phyloP scores from a whole-genome alignment of 306 rosid species.

The Begonia peltatifolia region DNA sequence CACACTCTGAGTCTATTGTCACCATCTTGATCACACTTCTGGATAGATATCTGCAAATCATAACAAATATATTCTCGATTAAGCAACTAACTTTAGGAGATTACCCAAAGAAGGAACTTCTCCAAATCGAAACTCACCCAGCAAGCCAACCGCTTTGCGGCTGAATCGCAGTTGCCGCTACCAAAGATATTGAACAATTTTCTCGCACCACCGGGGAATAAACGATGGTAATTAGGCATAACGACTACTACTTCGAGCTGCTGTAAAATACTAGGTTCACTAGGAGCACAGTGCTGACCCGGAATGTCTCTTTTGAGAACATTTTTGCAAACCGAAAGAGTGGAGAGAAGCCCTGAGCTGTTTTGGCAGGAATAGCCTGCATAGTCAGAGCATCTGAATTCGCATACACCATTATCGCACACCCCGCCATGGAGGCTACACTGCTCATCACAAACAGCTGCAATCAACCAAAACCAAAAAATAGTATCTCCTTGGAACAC shows the following conservation, averaged over 20 bases:
- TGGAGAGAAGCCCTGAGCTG: conserved; percentile 65
- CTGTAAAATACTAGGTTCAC: conserved; percentile 81
- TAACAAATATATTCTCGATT: background rate
- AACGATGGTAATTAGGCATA: conserved; percentile 84
- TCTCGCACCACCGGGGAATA: conserved; percentile 94
- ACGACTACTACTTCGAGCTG: conserved; percentile 95
- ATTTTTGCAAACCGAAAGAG: conserved; percentile 68
- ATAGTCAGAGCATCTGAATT: conserved; percentile 94
- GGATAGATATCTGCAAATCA: conserved; percentile 71
- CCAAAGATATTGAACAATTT: conserved; percentile 78
- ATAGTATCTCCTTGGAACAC: background rate
- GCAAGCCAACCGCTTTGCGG: conserved; percentile 92
- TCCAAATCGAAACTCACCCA: conserved; percentile 40
- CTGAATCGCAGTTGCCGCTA: conserved; percentile 68
- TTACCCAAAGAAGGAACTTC: too few species aligned
- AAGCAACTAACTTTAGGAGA: too few species aligned
- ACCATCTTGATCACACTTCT: conserved; percentile 78
- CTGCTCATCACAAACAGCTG: conserved; percentile 96
- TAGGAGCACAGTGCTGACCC: conserved; percentile 96
- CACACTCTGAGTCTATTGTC: conserved; percentile 95
- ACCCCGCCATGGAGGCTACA: conserved; percentile 99
- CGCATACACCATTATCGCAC: conserved; percentile 92
- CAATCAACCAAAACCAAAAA: conserved; percentile 3
- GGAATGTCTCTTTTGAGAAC: conserved; percentile 62
- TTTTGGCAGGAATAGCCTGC: conserved; percentile 98